Conservation (phyloP, 1,284 basidiomycete species). For the Boletus albobrunnescens region DNA sequence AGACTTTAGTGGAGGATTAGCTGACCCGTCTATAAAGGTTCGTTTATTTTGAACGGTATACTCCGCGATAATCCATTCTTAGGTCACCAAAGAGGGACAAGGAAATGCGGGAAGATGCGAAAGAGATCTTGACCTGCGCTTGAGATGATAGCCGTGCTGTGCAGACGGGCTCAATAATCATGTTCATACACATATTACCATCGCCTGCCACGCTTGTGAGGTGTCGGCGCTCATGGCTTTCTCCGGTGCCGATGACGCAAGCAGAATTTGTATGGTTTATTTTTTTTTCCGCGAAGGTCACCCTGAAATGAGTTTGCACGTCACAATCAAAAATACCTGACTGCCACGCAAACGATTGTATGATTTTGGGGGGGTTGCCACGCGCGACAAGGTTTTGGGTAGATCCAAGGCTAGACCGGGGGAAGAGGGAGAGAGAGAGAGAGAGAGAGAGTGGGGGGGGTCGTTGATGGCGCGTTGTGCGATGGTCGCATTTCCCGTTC, state of each 20-base stretch:
- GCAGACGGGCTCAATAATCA: conserved; percentile 27
- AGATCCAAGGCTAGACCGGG: conserved; percentile 3
- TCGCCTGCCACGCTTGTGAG: conserved; percentile 30
- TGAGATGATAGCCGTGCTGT: conserved; percentile 34
- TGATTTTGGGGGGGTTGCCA: background rate
- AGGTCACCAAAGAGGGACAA: conserved; percentile 21
- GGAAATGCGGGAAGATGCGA: conserved; percentile 15
- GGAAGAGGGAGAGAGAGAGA: conserved; percentile 8
- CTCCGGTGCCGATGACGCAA: conserved; percentile 26
- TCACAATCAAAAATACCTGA: background rate
- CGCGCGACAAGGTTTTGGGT: conserved; percentile 4
- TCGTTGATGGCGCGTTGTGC: conserved; percentile 19
- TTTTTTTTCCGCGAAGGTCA: conserved; percentile 25
- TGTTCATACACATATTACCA: conserved; percentile 27
- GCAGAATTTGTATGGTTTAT: background rate
- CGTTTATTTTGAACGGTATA: conserved; percentile 19
- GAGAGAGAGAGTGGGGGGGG: conserved; percentile 11
- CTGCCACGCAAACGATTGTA: background rate
- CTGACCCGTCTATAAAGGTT: conserved; percentile 25
- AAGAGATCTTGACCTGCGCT: conserved; percentile 31
- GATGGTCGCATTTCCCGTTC: conserved; percentile 23
- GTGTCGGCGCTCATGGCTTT: conserved; percentile 29
- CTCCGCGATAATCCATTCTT: conserved; percentile 25
- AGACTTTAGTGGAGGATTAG: conserved; percentile 16
- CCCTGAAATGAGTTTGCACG: conserved; percentile 22